These are phyloP conservation scores for Candida glucosophila DNA, from an alignment of 1,139 yeast genomes.

Conservation along the genomic window DNA sequence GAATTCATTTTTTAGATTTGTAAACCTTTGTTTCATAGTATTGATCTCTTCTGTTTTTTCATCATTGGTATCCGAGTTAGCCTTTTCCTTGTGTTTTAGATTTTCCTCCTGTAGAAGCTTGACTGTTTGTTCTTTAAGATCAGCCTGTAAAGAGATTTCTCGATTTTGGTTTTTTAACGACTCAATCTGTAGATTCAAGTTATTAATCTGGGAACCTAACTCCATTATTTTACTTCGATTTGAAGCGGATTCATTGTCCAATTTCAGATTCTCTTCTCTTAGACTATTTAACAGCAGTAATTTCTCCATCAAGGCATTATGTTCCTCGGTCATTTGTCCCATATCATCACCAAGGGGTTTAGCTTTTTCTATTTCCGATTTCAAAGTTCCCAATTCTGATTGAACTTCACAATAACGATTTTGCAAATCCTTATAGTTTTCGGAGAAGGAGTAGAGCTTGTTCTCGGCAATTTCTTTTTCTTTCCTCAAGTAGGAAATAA, in stretches of 20 bases:
- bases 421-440: slow-evolving; percentile 41
- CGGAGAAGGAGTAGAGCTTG: slow-evolving; percentile 40
- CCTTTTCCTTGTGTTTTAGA: slow-evolving; percentile 17
- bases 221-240: slow-evolving; percentile 5
- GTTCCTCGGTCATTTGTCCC: slow-evolving; percentile 35
- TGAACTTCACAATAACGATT: slow-evolving; percentile 31
- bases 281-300: slow-evolving; percentile 61
- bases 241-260: slow-evolving; percentile 45
- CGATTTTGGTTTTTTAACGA: slow-evolving; percentile 10
- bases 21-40: slow-evolving; percentile 20
- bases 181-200: neutral
- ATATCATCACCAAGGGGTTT: slow-evolving; percentile 28
- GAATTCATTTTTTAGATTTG: slow-evolving; percentile 26
- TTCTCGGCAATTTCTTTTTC: slow-evolving; percentile 70
- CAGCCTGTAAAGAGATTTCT: slow-evolving; percentile 17
- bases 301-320: slow-evolving; percentile 49
- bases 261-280: slow-evolving; percentile 64
- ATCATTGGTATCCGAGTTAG: slow-evolving; percentile 3
- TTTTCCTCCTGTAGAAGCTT: slow-evolving; percentile 31
- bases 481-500: slow-evolving; percentile 57
- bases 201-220: neutral
- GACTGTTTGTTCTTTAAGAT: slow-evolving; percentile 23
- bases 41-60: slow-evolving; percentile 11
- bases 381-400: slow-evolving; percentile 36
- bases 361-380: slow-evolving; percentile 32